Conservation (phyloP, 2,329 filamentous ascomycete species). For the Zymoseptoria brevis region DNA sequence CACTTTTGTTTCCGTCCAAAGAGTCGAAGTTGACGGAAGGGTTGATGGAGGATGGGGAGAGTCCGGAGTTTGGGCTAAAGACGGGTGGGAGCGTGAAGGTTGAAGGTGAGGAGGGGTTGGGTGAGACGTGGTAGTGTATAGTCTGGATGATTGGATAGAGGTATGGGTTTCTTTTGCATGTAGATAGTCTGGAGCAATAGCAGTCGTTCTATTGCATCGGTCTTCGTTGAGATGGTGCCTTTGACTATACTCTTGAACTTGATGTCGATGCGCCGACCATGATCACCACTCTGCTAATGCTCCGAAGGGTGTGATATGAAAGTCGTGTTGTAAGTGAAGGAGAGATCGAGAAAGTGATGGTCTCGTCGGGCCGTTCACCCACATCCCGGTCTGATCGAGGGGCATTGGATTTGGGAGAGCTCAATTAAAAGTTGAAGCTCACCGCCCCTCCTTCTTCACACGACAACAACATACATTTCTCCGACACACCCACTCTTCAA, state of each 20-base stretch:
- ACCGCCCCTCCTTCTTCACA: neutral
- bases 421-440: neutral
- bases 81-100: no score
- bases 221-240: neutral
- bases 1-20: no score
- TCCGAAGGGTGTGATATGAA: neutral
- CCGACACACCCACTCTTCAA: neutral
- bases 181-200: neutral
- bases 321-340: no score
- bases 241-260: no score
- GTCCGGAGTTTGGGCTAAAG: no score
- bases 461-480: neutral
- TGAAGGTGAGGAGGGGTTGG: neutral
- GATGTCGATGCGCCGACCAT: no score
- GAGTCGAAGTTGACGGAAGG: neutral
- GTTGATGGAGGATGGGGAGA: neutral
- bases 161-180: neutral
- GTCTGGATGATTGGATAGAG: neutral
- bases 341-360: neutral
- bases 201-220: neutral
- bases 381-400: neutral
- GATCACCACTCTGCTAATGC: neutral
- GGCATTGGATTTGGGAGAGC: neutral
- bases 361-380: neutral
- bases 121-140: neutral